phyloP scores from a whole-genome alignment of 202 grass and related monocot species.

The Tripidium arundinaceum region DNA sequence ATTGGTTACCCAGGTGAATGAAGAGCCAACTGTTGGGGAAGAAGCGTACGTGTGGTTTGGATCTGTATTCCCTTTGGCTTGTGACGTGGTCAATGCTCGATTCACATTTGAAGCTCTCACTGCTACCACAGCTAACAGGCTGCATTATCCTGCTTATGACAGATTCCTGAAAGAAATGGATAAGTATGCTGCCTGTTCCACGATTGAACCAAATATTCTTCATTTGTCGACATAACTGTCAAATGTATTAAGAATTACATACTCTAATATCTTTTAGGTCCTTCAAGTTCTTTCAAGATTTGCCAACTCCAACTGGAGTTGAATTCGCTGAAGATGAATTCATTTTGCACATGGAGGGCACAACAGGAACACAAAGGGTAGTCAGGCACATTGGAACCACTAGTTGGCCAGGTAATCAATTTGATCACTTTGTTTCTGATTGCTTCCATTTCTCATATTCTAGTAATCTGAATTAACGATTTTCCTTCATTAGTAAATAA shows the following conservation, averaged over 20 bases:
- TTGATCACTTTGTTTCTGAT: not conserved
- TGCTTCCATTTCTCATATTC: not conserved
- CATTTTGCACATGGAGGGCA: constrained; percentile 78
- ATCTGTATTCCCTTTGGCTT: constrained; percentile 73
- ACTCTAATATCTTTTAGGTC: constrained; percentile 31
- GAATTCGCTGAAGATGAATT: constrained; percentile 77
- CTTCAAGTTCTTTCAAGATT: constrained; percentile 52
- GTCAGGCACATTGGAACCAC: constrained; percentile 63
- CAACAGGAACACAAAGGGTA: constrained; percentile 65
- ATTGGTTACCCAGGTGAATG: constrained; percentile 56
- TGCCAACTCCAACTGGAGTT: constrained; percentile 56
- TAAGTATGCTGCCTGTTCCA: constrained; percentile 50
- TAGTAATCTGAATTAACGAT: not conserved
- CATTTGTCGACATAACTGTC: not conserved
- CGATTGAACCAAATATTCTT: not conserved
- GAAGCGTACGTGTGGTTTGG: constrained; percentile 88
- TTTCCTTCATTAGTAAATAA: not conserved
- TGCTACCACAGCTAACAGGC: constrained; percentile 53
- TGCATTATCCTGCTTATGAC: constrained; percentile 92
- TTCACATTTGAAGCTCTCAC: constrained; percentile 93
- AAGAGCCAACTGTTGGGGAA: constrained; percentile 74
- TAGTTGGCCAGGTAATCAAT: constrained; percentile 76
- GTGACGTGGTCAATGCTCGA: constrained; percentile 77
- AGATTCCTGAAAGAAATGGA: constrained; percentile 90
- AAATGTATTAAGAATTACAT: not conserved